Evolutionary conservation across 352 stramenopile genomes (phyloP).

Genomic region (Detonula confervacea): DNA sequence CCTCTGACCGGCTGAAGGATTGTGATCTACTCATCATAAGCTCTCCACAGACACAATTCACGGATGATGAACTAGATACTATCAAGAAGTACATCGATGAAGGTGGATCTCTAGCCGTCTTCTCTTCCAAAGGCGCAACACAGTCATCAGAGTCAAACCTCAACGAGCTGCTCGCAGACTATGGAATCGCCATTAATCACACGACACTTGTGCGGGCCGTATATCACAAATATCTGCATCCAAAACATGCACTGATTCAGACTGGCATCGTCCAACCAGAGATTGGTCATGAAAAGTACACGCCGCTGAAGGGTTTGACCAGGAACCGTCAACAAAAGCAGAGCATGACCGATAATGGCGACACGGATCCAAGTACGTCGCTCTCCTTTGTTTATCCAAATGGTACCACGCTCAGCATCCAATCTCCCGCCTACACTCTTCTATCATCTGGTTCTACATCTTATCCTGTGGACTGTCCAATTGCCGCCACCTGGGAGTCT

Average conservation of each 20-base stretch:
- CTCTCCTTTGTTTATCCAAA: constrained; percentile 96
- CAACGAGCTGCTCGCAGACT: constrained; percentile 94
- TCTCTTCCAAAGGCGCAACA: constrained; percentile 92
- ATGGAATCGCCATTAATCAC: constrained; percentile 73
- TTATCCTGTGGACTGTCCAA: constrained; percentile 93
- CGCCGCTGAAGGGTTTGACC: constrained; percentile 13
- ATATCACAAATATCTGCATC: constrained; percentile 97
- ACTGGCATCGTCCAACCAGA: constrained; percentile 94
- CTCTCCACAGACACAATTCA: constrained; percentile 59
- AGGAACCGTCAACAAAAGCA: constrained; percentile 10
- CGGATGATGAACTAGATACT: constrained; percentile 54
- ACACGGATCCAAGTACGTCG: constrained; percentile 39
- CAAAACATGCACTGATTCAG: constrained; percentile 94
- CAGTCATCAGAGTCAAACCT: constrained; percentile 91
- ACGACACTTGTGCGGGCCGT: constrained; percentile 92
- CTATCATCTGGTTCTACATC: constrained; percentile 93
- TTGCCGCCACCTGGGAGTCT: constrained; percentile 90
- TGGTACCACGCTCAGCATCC: constrained; percentile 92
- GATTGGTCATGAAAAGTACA: constrained; percentile 83
- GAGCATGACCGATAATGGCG: constrained; percentile 69
- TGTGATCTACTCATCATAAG: constrained; percentile 76
- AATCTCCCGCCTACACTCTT: constrained; percentile 85
- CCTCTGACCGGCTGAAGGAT: constrained; percentile 90
- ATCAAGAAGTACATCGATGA: constrained; percentile 90
- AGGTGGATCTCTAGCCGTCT: constrained; percentile 91